Conservation (phyloP, 257 asterid genomes). For the Solanum acaule region DNA sequence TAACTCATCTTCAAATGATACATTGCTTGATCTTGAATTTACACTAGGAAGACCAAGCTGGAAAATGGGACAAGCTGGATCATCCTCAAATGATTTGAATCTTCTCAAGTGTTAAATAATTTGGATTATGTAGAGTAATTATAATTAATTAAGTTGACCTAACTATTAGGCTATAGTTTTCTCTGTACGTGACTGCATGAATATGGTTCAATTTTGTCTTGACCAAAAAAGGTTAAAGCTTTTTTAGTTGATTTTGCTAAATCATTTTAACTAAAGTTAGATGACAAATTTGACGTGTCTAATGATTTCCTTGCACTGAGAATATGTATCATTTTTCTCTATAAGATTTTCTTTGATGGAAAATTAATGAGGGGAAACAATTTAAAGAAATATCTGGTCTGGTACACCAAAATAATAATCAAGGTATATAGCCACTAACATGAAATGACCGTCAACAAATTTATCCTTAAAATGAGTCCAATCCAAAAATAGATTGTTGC, state of each 20-base stretch:
- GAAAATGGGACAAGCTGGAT: slow-evolving; percentile 20
- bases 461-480: no score
- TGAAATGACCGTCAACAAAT: neutral
- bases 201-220: neutral
- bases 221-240: neutral
- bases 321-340: neutral
- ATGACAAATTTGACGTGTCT: neutral
- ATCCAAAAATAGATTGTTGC: no score
- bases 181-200: neutral
- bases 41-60: slow-evolving; percentile 57
- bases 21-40: slow-evolving; percentile 47
- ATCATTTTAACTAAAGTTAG: neutral
- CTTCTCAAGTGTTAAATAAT: slow-evolving; percentile 15
- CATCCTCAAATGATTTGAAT: slow-evolving; percentile 6
- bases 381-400: neutral
- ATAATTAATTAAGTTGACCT: neutral
- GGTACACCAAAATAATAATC: neutral
- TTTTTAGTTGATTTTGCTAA: neutral
- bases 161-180: neutral
- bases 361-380: neutral
- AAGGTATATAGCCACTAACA: neutral
- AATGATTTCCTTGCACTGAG: neutral
- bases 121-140: neutral
- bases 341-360: neutral
- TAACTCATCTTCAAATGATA: slow-evolving; percentile 15